phyloP scores from a whole-genome alignment of 225 moss, liverwort and hornwort species.

The Antitrichia curtipendula region DNA sequence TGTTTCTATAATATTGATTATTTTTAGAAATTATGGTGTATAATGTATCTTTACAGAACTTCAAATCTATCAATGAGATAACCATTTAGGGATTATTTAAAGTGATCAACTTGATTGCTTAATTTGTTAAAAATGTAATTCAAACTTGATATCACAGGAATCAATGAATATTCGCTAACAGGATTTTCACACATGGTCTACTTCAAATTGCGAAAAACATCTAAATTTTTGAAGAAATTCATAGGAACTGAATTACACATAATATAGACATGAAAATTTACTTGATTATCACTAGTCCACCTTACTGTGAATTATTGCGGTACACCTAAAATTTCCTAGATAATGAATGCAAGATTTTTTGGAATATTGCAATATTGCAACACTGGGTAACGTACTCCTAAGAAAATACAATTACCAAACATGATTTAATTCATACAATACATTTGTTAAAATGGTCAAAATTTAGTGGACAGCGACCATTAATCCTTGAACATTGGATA shows the following conservation, averaged over 20 bases:
- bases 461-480: not conserved
- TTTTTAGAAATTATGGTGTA: not conserved
- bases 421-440: not conserved
- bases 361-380: not conserved
- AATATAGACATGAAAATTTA: not conserved
- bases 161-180: not conserved
- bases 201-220: not conserved
- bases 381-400: not conserved
- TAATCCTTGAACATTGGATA: too few species aligned
- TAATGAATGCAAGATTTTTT: not conserved
- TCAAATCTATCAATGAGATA: not conserved
- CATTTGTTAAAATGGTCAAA: not conserved
- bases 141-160: not conserved
- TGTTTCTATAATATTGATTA: not conserved
- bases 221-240: not conserved
- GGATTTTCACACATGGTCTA: not conserved
- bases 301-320: not conserved
- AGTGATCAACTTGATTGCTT: not conserved
- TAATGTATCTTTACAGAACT: not conserved
- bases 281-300: not conserved
- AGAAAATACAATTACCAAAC: not conserved
- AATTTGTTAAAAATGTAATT: not conserved
- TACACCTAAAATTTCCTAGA: not conserved
- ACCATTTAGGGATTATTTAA: not conserved
- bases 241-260: too few species aligned